Evolutionary conservation across 2,329 filamentous ascomycete species (phyloP).

Genomic region (Colletotrichum liriopes): DNA sequence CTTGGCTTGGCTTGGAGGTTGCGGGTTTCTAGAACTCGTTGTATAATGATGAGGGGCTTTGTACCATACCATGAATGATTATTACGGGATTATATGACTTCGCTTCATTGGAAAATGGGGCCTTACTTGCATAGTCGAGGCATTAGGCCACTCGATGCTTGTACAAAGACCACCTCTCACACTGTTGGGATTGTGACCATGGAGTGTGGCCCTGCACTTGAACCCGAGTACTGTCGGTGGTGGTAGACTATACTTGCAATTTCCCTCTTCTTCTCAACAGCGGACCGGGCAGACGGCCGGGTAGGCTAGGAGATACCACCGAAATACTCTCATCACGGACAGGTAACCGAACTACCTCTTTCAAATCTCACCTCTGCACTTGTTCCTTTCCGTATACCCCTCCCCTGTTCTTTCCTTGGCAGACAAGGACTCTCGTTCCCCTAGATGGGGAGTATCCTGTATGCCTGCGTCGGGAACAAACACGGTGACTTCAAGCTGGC

Average conservation of each 20-base stretch:
- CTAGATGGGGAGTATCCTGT: background rate
- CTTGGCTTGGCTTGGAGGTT: background rate
- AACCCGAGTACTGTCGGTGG: background rate
- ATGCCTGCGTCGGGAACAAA: background rate
- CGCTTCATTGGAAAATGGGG: background rate
- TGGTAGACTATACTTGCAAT: too few relatives aligned
- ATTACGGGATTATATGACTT: background rate
- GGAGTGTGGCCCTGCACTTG: background rate
- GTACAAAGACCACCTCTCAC: background rate
- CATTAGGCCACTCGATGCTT: too few relatives aligned
- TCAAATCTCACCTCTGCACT: background rate
- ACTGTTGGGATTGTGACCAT: background rate
- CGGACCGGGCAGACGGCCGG: too few relatives aligned
- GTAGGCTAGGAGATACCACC: too few relatives aligned
- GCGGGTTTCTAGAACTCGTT: background rate
- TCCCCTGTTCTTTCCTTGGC: background rate
- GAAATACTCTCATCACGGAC: background rate
- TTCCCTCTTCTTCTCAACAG: background rate
- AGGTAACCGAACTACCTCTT: background rate
- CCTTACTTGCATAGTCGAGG: too few relatives aligned
- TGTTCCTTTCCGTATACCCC: background rate
- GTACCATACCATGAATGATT: slow-evolving; percentile 10
- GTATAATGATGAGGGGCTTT: background rate
- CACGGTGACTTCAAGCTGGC: background rate
- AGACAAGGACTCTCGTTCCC: background rate